Percentiles rank a stretch among this genome's conserved stretches.
phyloP scores from a whole-genome alignment of 2,329 filamentous ascomycete genomes.

The Arthrobotrys entomopaga region DNA sequence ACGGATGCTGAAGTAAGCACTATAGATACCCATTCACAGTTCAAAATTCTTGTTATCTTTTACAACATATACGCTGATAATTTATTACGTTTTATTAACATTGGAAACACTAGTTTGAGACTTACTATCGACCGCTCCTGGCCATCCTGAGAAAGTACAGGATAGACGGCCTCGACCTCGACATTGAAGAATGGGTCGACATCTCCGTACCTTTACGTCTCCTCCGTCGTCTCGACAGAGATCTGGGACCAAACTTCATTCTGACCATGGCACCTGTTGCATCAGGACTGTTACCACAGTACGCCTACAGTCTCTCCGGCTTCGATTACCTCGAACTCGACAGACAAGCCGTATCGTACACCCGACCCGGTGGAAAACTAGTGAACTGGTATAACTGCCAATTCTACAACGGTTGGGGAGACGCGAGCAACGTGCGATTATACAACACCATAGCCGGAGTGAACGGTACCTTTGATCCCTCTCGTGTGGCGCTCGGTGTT shows the following conservation, averaged over 20 bases:
- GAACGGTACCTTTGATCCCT: constrained; percentile 62
- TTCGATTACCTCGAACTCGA: constrained; percentile 66
- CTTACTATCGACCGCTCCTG: constrained; percentile 65
- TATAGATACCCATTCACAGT: too few species aligned
- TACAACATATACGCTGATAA: neutral
- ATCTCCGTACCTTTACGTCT: constrained; percentile 61
- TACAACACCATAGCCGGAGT: constrained; percentile 64
- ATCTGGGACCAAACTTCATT: constrained; percentile 65
- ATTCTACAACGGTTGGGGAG: constrained; percentile 68
- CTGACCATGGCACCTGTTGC: constrained; percentile 67
- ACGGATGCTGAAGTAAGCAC: constrained; percentile 56
- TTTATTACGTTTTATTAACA: neutral
- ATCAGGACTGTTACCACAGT: constrained; percentile 63
- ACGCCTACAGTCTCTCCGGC: constrained; percentile 63
- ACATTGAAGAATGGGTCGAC: constrained; percentile 65
- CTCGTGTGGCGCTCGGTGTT: constrained; percentile 40
- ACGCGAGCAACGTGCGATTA: constrained; percentile 62
- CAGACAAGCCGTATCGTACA: constrained; percentile 29
- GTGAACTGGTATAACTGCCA: constrained; percentile 67
- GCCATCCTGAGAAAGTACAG: constrained; percentile 62
- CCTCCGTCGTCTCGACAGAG: constrained; percentile 57
- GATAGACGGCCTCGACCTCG: constrained; percentile 64
- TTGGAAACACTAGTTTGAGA: constrained; percentile 62
- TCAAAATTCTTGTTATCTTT: too few species aligned
- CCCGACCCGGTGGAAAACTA: constrained; percentile 59